phyloP scores from a whole-genome alignment of 2,329 filamentous ascomycete species.

The Thielaviopsis euricoi region DNA sequence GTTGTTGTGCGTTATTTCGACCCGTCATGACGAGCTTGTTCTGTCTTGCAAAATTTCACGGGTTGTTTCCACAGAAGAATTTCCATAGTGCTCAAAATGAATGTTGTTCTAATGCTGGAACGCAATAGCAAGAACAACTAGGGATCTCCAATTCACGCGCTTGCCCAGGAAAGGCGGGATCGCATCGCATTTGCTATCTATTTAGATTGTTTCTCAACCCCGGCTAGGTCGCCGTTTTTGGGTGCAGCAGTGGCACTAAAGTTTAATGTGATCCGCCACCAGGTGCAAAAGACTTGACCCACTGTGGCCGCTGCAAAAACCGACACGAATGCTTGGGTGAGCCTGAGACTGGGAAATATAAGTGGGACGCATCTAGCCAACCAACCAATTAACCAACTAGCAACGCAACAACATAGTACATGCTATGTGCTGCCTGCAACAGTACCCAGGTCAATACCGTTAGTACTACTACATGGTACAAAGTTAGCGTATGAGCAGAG shows the following conservation, averaged over 20 bases:
- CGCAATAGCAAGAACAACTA: no score
- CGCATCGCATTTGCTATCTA: neutral
- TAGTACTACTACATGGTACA: neutral
- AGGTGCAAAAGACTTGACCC: neutral
- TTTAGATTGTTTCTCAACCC: neutral
- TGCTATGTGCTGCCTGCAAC: no score
- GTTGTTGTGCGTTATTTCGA: no score
- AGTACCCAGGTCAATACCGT: no score
- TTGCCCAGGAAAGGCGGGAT: neutral
- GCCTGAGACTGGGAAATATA: neutral
- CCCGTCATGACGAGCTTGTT: no score
- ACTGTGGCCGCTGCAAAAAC: neutral
- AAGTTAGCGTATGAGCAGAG: neutral
- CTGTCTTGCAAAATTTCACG: no score
- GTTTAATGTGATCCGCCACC: neutral
- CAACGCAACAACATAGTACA: neutral
- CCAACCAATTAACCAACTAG: no score
- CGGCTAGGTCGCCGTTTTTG: neutral
- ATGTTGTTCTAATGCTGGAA: no score
- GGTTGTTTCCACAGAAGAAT: no score
- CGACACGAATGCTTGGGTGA: no score
- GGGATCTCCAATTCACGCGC: neutral
- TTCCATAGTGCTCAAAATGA: no score
- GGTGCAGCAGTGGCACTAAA: neutral
- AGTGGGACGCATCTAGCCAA: neutral